phyloP scores from a whole-genome alignment of 371 early-diverging fungal species.

The Apophysomyces trapeziformis region DNA sequence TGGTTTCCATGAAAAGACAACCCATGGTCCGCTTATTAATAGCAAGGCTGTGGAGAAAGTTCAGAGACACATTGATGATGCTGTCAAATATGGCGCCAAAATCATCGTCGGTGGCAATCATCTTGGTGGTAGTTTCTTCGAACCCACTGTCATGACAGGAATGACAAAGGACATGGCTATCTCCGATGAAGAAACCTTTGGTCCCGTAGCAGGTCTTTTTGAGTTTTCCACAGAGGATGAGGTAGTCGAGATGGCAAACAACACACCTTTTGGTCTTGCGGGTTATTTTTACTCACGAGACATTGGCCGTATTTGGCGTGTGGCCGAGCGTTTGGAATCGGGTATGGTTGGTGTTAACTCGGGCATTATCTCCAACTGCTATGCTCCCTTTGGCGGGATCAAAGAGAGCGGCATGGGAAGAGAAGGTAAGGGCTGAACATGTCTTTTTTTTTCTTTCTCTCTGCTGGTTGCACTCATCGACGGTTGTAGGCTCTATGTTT shows the following conservation, averaged over 20 bases:
- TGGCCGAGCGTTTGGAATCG: constrained; percentile 79
- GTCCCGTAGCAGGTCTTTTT: constrained; percentile 78
- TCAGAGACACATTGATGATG: constrained; percentile 70
- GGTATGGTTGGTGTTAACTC: constrained; percentile 95
- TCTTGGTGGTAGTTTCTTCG: constrained; percentile 66
- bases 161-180: constrained; percentile 67
- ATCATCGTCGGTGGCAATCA: constrained; percentile 63
- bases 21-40: constrained; percentile 85
- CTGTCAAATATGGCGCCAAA: constrained; percentile 70
- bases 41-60: constrained; percentile 72
- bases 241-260: constrained; percentile 77
- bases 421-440: constrained; percentile 54
- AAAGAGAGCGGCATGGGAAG: constrained; percentile 85
- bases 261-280: constrained; percentile 77
- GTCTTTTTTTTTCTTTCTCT: background rate
- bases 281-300: constrained; percentile 85
- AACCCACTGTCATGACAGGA: constrained; percentile 71
- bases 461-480: too few relatives aligned
- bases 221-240: constrained; percentile 72
- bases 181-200: constrained; percentile 78
- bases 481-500: constrained; percentile 51
- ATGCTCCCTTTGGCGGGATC: constrained; percentile 83
- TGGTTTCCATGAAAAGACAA: constrained; percentile 66
- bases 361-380: constrained; percentile 64
- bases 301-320: constrained; percentile 75